Base-by-base conservation (phyloP, 768 basidiomycete species). In the Russula vinacea region DNA sequence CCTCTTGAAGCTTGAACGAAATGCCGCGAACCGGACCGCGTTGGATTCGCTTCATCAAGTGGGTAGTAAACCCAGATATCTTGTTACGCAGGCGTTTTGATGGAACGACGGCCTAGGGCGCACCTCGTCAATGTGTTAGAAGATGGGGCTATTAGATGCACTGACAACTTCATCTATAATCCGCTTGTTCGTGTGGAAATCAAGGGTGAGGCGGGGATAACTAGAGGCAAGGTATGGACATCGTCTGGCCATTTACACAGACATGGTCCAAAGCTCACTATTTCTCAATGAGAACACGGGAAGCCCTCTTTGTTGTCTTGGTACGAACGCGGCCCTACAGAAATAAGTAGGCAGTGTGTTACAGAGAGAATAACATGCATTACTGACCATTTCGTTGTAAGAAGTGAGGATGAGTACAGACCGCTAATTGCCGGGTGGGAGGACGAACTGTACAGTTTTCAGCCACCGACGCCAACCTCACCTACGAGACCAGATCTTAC, bases 61-160 rank as follows among this genome's bases (percentile, higher is more conserved):
- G 97, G 73, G 97, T 99, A 65, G 97, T 99, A 87, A 98, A 99
- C 53, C 97, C 97, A 13, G 96, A 89, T 74, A 99, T 90, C 85
- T 99, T 99, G 91, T 99, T 99, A 76, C 97, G 88, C 72, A 99
- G 87, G 71, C 96, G 93, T 81, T 99, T 98, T 62, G 97, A 98
- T 64, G 96, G 96, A 70, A 99, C 95, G 69, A 90, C 81, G 64
- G 93, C 92, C 92, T 93, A 58, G 1, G 33, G 55, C 49, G 24
- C 32, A 39, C 26, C 61, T 54, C 66, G 22, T 54, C 62, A 56
- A 47, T 11, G 9, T 16, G 33, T 19, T 26, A 47, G 3, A 39
- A 19, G 32, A 29, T 22, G 17, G 40, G 24, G 35, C 7, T 10
- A 9, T 75, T 73, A 35, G 9, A 35, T 33, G 11, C 40, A 83